Conservation (phyloP, 306 rosid species). For the Canavalia ensiformis region DNA sequence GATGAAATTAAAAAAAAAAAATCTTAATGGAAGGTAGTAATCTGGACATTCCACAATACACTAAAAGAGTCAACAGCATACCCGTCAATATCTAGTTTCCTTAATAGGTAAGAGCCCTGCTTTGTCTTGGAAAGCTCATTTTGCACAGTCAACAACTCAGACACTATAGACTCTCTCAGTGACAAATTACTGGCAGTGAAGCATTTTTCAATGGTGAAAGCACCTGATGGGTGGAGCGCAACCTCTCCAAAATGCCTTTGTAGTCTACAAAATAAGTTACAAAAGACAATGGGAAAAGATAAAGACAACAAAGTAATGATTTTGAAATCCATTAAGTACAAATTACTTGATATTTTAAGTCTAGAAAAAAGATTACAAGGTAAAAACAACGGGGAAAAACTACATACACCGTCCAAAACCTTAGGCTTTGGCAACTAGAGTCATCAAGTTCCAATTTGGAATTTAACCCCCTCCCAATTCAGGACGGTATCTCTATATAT, state of each 20-base stretch:
- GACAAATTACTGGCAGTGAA: conserved; percentile 73
- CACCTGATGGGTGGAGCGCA: conserved; percentile 72
- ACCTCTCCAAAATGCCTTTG: conserved; percentile 85
- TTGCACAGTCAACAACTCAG: conserved; percentile 72
- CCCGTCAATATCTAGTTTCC: conserved; percentile 89
- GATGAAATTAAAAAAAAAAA: not conserved
- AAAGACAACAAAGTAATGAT: conserved; percentile 18
- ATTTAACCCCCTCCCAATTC: conserved; percentile 27
- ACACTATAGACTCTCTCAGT: conserved; percentile 78
- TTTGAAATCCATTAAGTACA: conserved; percentile 27
- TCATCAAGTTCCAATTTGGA: conserved; percentile 30
- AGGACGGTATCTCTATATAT: conserved; percentile 18
- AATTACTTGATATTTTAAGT: conserved; percentile 35
- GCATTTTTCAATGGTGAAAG: conserved; percentile 86
- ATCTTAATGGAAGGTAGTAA: conserved; percentile 21
- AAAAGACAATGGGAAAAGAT: conserved; percentile 19
- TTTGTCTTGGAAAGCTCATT: conserved; percentile 83
- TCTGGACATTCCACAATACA: conserved; percentile 40
- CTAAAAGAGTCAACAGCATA: conserved; percentile 50
- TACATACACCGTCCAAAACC: conserved; percentile 18
- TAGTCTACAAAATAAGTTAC: conserved; percentile 67
- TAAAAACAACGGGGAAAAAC: not conserved
- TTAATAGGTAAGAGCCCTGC: conserved; percentile 85
- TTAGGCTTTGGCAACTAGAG: conserved; percentile 4
- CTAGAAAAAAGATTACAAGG: not conserved